A percentile compares a stretch with the other conserved stretches of the same genome.
Evolutionary conservation across 2,329 filamentous ascomycete species (phyloP).

Genomic region (Rutstroemia sp.): DNA sequence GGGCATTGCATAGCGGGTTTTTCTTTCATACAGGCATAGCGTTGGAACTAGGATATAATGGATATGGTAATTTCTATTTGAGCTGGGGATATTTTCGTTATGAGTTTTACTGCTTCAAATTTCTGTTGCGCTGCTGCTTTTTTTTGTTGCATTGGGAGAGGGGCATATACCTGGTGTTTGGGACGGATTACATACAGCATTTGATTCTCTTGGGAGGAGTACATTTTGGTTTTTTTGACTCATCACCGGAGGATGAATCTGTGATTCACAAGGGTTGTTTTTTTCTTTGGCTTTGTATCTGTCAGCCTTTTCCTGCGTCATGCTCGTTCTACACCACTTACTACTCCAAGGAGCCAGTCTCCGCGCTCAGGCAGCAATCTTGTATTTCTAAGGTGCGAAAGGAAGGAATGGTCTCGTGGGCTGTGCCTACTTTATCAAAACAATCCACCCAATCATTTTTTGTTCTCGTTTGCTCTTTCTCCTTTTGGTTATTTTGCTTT

Average conservation of each 20-base stretch:
- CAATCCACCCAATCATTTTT: too few species aligned
- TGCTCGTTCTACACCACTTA: not conserved
- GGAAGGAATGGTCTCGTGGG: not conserved
- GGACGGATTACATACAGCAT: conserved; percentile 11
- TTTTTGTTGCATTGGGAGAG: conserved; percentile 24
- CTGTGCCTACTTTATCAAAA: conserved; percentile 3
- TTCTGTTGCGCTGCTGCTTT: conserved; percentile 11
- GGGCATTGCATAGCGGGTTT: conserved; percentile 24
- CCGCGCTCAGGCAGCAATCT: conserved; percentile 23
- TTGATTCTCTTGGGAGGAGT: conserved; percentile 3
- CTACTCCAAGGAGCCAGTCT: conserved; percentile 19
- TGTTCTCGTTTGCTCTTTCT: too few species aligned
- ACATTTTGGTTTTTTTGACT: conserved; percentile 8
- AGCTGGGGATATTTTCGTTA: conserved; percentile 4
- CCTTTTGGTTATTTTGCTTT: not conserved
- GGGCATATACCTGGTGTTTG: conserved; percentile 29
- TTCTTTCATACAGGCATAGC: conserved; percentile 21
- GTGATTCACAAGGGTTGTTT: conserved; percentile 12
- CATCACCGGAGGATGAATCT: conserved; percentile 18
- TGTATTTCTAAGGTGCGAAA: conserved; percentile 13
- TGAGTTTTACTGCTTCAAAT: conserved; percentile 5
- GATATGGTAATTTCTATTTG: conserved; percentile 18
- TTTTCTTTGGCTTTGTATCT: conserved; percentile 8
- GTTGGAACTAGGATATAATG: conserved; percentile 20
- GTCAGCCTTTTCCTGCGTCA: conserved; percentile 4